Evolutionary conservation across 1,139 yeast genomes (phyloP).

Genomic region (Geotrichum restrictum): DNA sequence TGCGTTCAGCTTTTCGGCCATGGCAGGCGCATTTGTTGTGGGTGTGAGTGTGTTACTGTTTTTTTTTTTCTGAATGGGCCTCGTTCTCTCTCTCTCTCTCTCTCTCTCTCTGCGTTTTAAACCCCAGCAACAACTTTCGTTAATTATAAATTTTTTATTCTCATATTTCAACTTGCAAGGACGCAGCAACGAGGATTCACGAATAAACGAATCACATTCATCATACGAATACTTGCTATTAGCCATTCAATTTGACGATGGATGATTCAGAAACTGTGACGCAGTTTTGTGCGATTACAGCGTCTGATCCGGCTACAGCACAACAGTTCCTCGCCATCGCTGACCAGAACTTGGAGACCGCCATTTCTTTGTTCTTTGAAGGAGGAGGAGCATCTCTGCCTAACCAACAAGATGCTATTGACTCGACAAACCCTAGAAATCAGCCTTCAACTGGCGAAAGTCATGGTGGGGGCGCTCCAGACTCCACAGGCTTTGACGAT

Average conservation of each 20-base stretch:
- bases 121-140: background rate
- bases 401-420: slow-evolving; percentile 25
- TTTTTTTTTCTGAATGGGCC: background rate
- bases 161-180: background rate
- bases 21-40: background rate
- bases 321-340: slow-evolving; percentile 75
- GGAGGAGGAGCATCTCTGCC: slow-evolving; percentile 49
- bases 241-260: background rate
- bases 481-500: slow-evolving; percentile 40
- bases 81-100: no score
- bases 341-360: slow-evolving; percentile 74
- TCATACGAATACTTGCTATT: no score
- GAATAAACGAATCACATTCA: no score
- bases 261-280: slow-evolving; percentile 48
- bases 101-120: no score
- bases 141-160: background rate
- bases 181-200: no score
- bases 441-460: background rate
- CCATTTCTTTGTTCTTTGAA: slow-evolving; percentile 81
- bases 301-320: slow-evolving; percentile 68
- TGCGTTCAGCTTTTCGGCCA: slow-evolving; percentile 15
- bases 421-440: background rate
- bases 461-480: slow-evolving; percentile 17
- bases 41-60: background rate
- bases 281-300: slow-evolving; percentile 81